These are phyloP conservation scores for Tanacetum coccineum DNA, from an alignment of 129 eudicot genomes.

Conservation along the genomic window DNA sequence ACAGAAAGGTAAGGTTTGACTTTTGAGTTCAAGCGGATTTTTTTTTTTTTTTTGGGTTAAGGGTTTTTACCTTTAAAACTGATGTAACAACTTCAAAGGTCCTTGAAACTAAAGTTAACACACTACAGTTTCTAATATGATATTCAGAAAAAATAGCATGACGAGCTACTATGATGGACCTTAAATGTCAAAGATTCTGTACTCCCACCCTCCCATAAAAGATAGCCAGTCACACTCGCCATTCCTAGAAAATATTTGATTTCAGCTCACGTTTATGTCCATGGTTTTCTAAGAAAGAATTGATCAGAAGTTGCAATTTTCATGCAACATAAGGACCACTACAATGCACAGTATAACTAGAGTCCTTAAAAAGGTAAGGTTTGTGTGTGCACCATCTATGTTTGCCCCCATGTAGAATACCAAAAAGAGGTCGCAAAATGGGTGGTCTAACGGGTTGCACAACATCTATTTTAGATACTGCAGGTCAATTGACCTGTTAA, in stretches of 20 bases:
- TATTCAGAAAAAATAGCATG: neutral
- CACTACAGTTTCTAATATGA: too few relatives aligned
- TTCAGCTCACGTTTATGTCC: neutral
- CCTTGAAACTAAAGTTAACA: neutral
- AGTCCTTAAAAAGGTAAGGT: neutral
- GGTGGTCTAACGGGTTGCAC: neutral
- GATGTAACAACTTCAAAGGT: neutral
- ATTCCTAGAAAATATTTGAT: neutral
- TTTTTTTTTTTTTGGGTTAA: too few relatives aligned
- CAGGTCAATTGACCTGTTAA: neutral
- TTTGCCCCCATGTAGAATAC: neutral
- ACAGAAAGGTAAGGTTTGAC: constrained; percentile 5
- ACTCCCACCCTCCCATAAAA: neutral
- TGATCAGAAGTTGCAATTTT: neutral
- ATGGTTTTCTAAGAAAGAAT: neutral
- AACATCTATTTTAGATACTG: too few relatives aligned
- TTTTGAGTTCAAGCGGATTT: constrained; percentile 9
- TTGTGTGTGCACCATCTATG: neutral
- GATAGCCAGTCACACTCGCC: neutral
- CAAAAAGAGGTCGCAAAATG: neutral
- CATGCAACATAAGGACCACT: neutral
- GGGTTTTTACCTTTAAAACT: neutral
- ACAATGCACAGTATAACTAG: neutral
- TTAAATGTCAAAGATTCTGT: neutral
- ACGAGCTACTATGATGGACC: neutral